A percentile compares a stretch with the other conserved stretches of the same genome.
phyloP scores from a whole-genome alignment of 495 filamentous ascomycete genomes.

The Trichoderma erinaceum region DNA sequence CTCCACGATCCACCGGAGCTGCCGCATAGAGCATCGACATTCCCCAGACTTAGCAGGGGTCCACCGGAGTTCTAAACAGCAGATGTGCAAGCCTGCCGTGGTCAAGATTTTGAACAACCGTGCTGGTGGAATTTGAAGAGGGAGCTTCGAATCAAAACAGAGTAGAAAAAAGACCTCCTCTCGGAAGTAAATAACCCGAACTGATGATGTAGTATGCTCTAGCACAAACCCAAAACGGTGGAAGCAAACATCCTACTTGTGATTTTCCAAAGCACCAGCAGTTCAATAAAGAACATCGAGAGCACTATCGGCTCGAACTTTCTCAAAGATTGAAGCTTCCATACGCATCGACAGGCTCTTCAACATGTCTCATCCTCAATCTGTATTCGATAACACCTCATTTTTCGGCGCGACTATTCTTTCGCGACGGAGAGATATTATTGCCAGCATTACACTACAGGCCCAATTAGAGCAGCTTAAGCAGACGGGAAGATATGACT shows the following conservation, averaged over 20 bases:
- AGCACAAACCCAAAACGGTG: neutral
- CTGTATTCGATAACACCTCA: conserved; percentile 26
- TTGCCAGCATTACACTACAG: conserved; percentile 34
- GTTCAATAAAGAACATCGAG: neutral
- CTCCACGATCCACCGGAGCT: neutral
- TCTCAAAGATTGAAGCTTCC: neutral
- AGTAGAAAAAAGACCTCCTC: neutral
- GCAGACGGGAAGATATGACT: conserved; percentile 49
- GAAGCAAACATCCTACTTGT: neutral
- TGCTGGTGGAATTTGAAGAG: neutral
- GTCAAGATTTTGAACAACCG: neutral
- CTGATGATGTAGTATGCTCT: neutral
- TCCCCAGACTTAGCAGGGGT: neutral
- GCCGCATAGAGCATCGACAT: neutral
- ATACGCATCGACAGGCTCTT: neutral
- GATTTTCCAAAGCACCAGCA: neutral
- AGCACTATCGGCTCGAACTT: neutral
- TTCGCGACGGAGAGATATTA: conserved; percentile 34
- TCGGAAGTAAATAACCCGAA: neutral
- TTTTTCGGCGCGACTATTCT: conserved; percentile 32
- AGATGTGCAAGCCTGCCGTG: neutral
- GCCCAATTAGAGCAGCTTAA: conserved; percentile 48
- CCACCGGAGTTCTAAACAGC: neutral
- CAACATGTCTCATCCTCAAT: conserved; percentile 25
- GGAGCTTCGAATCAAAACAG: neutral